Evolutionary conservation across 495 filamentous ascomycete species (phyloP).

Genomic region (Rostrohypoxylon terebratum): DNA sequence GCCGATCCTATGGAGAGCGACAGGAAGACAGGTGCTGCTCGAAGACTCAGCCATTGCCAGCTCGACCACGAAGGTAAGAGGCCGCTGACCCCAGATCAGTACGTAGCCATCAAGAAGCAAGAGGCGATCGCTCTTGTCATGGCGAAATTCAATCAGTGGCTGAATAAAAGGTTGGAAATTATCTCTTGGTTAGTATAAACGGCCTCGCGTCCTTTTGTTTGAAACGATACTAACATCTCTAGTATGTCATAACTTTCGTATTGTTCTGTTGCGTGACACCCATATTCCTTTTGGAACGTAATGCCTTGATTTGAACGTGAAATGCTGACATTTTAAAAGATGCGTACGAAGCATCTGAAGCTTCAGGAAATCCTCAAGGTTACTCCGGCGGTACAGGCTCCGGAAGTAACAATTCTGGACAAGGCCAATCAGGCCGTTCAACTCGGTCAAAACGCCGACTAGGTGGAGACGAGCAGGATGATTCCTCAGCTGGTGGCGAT

Average conservation of each 20-base stretch:
- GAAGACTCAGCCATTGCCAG: constrained; percentile 42
- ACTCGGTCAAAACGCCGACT: constrained; percentile 46
- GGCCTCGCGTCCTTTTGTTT: not conserved
- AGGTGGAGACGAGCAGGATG: constrained; percentile 41
- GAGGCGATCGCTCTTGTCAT: constrained; percentile 45
- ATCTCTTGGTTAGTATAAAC: constrained; percentile 45
- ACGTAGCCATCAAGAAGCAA: constrained; percentile 44
- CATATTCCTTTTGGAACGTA: not conserved
- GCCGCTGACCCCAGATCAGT: constrained; percentile 48
- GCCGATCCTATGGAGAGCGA: constrained; percentile 47
- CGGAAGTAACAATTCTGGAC: constrained; percentile 21
- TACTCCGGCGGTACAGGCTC: constrained; percentile 11
- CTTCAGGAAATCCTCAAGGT: constrained; percentile 29
- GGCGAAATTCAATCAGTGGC: constrained; percentile 43
- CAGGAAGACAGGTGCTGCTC: constrained; percentile 38
- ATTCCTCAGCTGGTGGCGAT: constrained; percentile 42
- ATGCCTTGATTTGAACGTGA: not conserved
- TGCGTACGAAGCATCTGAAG: constrained; percentile 47
- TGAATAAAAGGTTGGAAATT: constrained; percentile 48
- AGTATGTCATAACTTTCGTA: constrained; percentile 29
- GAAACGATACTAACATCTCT: constrained; percentile 13
- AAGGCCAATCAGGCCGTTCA: constrained; percentile 26
- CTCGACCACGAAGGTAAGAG: constrained; percentile 32
- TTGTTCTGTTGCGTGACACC: not conserved
- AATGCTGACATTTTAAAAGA: constrained; percentile 27